phyloP scores from a whole-genome alignment of 192 early-diverging fungal species.

The Coemansia sp. region DNA sequence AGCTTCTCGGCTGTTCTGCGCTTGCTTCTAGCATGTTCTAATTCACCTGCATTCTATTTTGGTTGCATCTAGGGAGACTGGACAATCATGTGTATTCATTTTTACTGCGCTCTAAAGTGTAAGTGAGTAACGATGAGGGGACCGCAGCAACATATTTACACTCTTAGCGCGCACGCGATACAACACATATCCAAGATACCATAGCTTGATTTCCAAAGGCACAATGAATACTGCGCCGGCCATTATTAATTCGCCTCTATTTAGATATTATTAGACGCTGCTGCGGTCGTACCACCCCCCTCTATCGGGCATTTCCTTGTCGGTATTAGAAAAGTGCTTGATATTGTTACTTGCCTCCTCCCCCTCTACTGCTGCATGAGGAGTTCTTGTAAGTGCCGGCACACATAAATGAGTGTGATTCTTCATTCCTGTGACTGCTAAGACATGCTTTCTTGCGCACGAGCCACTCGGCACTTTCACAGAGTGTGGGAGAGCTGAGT shows the following conservation, averaged over 20 bases:
- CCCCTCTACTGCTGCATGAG: background rate
- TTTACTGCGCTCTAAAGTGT: background rate
- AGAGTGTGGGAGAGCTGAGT: background rate
- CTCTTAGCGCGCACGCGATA: background rate
- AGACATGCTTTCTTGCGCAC: background rate
- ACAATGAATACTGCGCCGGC: background rate
- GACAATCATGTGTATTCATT: background rate
- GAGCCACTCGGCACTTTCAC: background rate
- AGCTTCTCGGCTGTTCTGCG: background rate
- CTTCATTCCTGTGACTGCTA: slow-evolving; percentile 3
- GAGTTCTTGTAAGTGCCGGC: background rate
- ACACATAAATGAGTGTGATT: background rate
- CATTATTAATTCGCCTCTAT: background rate
- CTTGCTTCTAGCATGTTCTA: background rate
- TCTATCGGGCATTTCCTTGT: background rate
- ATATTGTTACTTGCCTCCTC: background rate
- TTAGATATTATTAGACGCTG: background rate
- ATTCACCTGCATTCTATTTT: background rate
- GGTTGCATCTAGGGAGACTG: background rate
- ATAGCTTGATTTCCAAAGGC: slow-evolving; percentile 1
- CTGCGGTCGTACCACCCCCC: background rate
- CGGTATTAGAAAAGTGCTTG: background rate
- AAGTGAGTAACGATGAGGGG: background rate
- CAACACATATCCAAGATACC: background rate
- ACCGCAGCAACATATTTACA: background rate